Conservation (phyloP, 331 rosid species). For the Acacia concinna region DNA sequence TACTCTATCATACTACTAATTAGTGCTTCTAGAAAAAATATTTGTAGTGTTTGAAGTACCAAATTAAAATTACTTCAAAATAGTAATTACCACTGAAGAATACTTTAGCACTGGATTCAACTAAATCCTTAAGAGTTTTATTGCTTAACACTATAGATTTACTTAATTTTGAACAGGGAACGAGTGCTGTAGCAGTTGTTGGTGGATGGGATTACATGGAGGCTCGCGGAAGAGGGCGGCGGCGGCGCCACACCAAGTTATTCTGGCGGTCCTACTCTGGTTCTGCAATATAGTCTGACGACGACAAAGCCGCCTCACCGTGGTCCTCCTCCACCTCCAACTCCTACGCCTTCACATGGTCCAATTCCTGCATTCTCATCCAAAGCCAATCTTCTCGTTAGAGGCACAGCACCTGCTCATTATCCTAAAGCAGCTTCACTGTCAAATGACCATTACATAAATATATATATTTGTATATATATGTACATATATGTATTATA, state of each 20-base stretch:
- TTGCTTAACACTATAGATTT: not conserved
- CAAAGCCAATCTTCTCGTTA: not conserved
- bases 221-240: not conserved
- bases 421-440: not conserved
- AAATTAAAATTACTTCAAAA: too few relatives aligned
- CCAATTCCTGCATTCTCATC: not conserved
- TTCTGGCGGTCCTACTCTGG: constrained; percentile 1
- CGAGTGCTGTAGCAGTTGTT: not conserved
- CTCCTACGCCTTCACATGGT: not conserved
- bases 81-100: too few relatives aligned
- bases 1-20: too few relatives aligned
- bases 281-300: not conserved
- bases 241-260: constrained; percentile 10
- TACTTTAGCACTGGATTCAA: not conserved
- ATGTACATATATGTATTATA: not conserved
- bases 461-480: not conserved
- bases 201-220: not conserved
- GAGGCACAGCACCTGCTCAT: not conserved
- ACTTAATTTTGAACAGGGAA: not conserved
- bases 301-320: not conserved
- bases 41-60: too few relatives aligned
- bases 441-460: not conserved
- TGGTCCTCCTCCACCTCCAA: constrained; percentile 7
- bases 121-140: not conserved
- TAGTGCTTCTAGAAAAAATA: too few relatives aligned